Evolutionary conservation across 2,329 filamentous ascomycete species (phyloP), one percentile per base, ranked within the genome.

Genomic region (Diplodia intermedia): DNA sequence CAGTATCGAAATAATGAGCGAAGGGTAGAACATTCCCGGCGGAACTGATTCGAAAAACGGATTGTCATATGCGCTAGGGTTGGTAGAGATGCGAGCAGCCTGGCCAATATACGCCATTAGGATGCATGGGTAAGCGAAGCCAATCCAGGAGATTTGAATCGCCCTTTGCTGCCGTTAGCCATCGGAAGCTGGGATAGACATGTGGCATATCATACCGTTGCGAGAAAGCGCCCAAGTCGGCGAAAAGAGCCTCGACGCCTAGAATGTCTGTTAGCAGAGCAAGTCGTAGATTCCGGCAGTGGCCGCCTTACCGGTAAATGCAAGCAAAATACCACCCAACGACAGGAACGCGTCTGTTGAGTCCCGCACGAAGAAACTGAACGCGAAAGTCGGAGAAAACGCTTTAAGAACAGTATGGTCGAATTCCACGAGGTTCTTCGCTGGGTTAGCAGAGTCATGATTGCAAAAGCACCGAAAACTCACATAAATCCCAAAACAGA

Each of bases 211-310:
- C 47, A 36, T 43, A 66, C 55, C 31, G 72, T 62, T 86, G 84
- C 76, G 86, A 87, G 76, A 94, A 94, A 26, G 91, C 91, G 40
- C 91, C 91, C 7, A 94, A 82, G 72, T 94, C 91, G 3, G 91
- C 91, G 74, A 93, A 94, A 0, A 94, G 82, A 1, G 91, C 90
- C 75, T 93, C 91, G n/a, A 91, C 89, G 53, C 77, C 69, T 68
- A 29, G 49, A 11, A 23, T 15, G 33, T 7, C 7, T 1, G 18
- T 61, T 18, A 62, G 33, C 31, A 18, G 47, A 29, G 11, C 3
- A 9, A 31, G 15, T 4, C 6, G 38, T n/a, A 23, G 11, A 12
- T 12, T 26, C 23, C 4, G 1, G 11, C 4, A 15, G 11, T 9
- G 15, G 18, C 9, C 9, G 4, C 23, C 66, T 15, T 29, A 67